phyloP scores from a whole-genome alignment of 805 yeast species.

The Barnettozyma siamensis region DNA sequence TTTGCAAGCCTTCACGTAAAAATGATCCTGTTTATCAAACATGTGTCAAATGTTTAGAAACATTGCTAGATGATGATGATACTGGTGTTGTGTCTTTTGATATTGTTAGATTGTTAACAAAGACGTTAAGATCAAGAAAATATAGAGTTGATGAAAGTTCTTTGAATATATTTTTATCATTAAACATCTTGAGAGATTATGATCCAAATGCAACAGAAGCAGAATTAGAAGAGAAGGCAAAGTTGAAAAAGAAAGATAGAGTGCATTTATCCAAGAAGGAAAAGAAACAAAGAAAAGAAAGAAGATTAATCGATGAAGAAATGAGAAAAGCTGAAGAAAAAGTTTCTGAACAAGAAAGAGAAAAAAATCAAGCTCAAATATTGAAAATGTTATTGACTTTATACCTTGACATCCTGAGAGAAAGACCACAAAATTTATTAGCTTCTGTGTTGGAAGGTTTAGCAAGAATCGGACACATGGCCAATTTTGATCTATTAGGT shows the following conservation, averaged over 20 bases:
- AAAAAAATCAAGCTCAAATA: conserved; percentile 76
- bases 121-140: conserved; percentile 65
- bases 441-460: conserved; percentile 90
- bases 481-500: conserved; percentile 87
- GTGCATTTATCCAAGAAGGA: conserved; percentile 89
- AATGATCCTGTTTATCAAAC: conserved; percentile 44
- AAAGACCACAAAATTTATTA: conserved; percentile 57
- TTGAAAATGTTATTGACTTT: conserved; percentile 65
- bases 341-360: conserved; percentile 83
- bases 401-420: conserved; percentile 72
- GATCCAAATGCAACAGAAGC: conserved; percentile 56
- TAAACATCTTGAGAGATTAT: conserved; percentile 62
- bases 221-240: conserved; percentile 38
- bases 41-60: conserved; percentile 61
- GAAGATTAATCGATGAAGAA: conserved; percentile 84
- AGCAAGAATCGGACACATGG: conserved; percentile 85
- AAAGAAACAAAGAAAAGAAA: conserved; percentile 80
- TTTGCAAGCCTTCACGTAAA: conserved; percentile 49
- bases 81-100: conserved; percentile 79
- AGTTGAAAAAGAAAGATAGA: conserved; percentile 77
- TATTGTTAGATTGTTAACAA: conserved; percentile 58
- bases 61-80: conserved; percentile 72
- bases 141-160: conserved; percentile 83
- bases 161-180: conserved; percentile 62
- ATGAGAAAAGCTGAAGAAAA: conserved; percentile 81